Percentiles rank a stretch among this genome's conserved stretches.
Conservation (phyloP, 495 filamentous ascomycete genomes). For the Friedmanniomyces simplex region DNA sequence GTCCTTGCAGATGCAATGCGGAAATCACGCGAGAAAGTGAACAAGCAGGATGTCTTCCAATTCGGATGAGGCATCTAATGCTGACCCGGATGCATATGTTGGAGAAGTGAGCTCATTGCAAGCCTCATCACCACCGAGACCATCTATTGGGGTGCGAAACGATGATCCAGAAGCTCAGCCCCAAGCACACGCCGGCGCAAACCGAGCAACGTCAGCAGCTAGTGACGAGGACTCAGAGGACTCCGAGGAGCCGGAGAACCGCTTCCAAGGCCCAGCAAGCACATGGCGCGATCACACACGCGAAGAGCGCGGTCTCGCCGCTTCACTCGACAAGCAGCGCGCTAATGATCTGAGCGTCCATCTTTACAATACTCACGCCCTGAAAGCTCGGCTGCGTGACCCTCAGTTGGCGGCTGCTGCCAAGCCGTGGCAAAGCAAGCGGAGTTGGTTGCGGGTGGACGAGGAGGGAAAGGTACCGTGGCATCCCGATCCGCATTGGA, state of each 20-base stretch:
- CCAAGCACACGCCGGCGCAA: neutral
- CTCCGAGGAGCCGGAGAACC: constrained; percentile 33
- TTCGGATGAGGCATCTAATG: neutral
- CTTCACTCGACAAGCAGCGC: constrained; percentile 45
- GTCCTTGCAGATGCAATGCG: too few species aligned
- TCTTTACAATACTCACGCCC: constrained; percentile 60
- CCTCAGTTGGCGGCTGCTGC: constrained; percentile 14
- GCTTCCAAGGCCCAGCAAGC: constrained; percentile 41
- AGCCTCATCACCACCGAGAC: neutral
- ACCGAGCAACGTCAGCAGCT: neutral
- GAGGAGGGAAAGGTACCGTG: constrained; percentile 24
- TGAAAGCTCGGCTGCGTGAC: constrained; percentile 40
- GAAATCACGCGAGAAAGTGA: neutral
- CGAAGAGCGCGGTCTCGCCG: constrained; percentile 46
- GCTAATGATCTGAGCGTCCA: constrained; percentile 59
- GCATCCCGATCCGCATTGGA: constrained; percentile 43
- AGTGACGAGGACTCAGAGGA: neutral
- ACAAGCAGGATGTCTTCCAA: neutral
- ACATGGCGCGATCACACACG: constrained; percentile 53
- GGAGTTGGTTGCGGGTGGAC: constrained; percentile 25
- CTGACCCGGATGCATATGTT: neutral
- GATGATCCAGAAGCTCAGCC: neutral
- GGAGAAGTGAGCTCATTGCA: neutral
- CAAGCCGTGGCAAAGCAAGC: constrained; percentile 27
- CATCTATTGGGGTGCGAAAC: neutral